Conservation (phyloP, 2,329 filamentous ascomycete species). For the Rhexocercosporidium sp. region DNA sequence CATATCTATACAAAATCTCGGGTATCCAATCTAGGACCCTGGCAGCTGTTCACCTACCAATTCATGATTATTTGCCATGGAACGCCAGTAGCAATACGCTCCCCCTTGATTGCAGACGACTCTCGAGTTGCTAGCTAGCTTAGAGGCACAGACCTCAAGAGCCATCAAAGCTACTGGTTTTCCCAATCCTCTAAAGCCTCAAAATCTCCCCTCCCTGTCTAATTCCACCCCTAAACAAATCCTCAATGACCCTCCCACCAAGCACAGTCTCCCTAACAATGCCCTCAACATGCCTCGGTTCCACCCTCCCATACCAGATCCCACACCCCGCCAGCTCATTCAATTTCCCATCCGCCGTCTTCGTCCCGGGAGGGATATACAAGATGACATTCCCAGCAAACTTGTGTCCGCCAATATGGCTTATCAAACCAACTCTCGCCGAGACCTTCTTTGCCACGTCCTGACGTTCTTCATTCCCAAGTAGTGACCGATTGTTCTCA, state of each 20-base stretch:
- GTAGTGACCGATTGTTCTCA: slow-evolving; percentile 43
- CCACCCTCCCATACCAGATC: slow-evolving; percentile 83
- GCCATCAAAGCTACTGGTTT: background rate
- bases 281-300: slow-evolving; percentile 76
- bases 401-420: slow-evolving; percentile 84
- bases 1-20: too few relatives aligned
- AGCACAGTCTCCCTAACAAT: slow-evolving; percentile 74
- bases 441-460: background rate
- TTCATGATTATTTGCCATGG: too few relatives aligned
- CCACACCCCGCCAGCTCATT: slow-evolving; percentile 72
- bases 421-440: slow-evolving; percentile 72
- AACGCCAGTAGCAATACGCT: too few relatives aligned
- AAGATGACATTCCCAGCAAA: slow-evolving; percentile 86
- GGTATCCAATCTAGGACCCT: too few relatives aligned
- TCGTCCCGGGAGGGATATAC: slow-evolving; percentile 68
- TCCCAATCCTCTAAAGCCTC: slow-evolving; percentile 30
- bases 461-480: slow-evolving; percentile 45
- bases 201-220: slow-evolving; percentile 57
- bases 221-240: slow-evolving; percentile 76
- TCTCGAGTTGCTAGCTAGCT: too few relatives aligned
- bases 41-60: too few relatives aligned
- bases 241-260: slow-evolving; percentile 68
- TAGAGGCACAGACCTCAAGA: too few relatives aligned
- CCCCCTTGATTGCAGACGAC: too few relatives aligned
- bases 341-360: slow-evolving; percentile 45